Percentiles rank a stretch among this genome's conserved stretches.
Evolutionary conservation across 108 stramenopile species (phyloP).

Genomic region (Cyclotella atomus): DNA sequence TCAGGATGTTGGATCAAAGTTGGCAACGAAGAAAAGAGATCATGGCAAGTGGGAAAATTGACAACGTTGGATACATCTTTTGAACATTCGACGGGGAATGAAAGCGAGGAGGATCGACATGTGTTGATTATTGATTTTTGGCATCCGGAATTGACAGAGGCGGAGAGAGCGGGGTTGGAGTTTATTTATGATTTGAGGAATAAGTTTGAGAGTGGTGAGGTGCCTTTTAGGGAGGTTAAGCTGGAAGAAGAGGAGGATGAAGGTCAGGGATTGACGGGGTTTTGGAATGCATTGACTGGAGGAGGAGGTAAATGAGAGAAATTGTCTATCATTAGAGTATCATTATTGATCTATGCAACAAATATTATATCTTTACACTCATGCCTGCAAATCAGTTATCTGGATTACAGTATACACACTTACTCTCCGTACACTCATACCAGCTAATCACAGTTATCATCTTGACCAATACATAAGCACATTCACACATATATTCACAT

Average conservation of each 20-base stretch:
- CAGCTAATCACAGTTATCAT: too few species aligned
- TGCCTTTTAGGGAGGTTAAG: constrained; percentile 62
- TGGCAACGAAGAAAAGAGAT: constrained; percentile 64
- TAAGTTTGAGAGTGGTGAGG: constrained; percentile 81
- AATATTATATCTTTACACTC: not conserved
- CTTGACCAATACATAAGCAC: too few species aligned
- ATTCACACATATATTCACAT: too few species aligned
- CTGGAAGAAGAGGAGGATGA: constrained; percentile 23
- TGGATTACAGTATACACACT: too few species aligned
- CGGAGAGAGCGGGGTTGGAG: constrained; percentile 77
- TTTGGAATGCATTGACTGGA: constrained; percentile 65
- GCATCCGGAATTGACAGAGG: constrained; percentile 90
- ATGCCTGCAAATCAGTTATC: too few species aligned
- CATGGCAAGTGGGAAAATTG: constrained; percentile 80
- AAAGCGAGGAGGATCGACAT: constrained; percentile 72
- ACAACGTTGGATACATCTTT: constrained; percentile 91
- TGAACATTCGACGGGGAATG: constrained; percentile 89
- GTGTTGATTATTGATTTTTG: constrained; percentile 95
- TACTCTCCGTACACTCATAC: too few species aligned
- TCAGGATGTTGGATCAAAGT: constrained; percentile 81
- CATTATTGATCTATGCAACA: not conserved
- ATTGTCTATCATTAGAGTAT: too few species aligned
- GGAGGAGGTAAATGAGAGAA: constrained; percentile 44
- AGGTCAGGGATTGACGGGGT: constrained; percentile 57
- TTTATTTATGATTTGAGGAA: constrained; percentile 86